A percentile compares a stretch with the other conserved stretches of the same genome.
Evolutionary conservation across 768 basidiomycete species (phyloP).

Genomic region (Polyporus arcularius): DNA sequence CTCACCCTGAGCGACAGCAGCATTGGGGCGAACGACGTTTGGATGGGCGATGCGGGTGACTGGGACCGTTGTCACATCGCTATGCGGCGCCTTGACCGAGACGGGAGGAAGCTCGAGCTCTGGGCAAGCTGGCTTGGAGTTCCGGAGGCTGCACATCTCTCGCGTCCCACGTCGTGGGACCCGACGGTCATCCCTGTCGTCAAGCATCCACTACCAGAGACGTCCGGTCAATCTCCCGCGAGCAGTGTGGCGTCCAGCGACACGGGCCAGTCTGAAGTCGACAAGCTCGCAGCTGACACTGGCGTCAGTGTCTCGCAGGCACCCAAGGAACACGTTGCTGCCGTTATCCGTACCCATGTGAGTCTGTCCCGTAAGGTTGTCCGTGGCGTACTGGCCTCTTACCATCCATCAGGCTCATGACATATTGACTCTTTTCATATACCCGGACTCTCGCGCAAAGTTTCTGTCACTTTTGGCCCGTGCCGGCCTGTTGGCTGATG

Average conservation of each 20-base stretch:
- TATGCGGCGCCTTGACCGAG: conserved; percentile 56
- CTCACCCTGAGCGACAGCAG: conserved; percentile 25
- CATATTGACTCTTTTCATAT: conserved; percentile 63
- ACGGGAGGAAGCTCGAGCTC: conserved; percentile 75
- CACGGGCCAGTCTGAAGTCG: conserved; percentile 17
- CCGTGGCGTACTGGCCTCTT: background rate
- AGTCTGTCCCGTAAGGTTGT: conserved; percentile 28
- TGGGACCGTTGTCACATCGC: conserved; percentile 59
- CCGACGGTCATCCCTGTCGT: conserved; percentile 21
- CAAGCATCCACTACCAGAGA: conserved; percentile 37
- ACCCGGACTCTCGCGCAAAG: conserved; percentile 72
- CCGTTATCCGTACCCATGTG: conserved; percentile 62
- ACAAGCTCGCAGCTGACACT: conserved; percentile 14
- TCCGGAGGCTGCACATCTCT: background rate
- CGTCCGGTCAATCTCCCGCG: conserved; percentile 26
- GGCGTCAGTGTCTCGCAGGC: conserved; percentile 22
- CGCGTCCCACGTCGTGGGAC: conserved; percentile 14
- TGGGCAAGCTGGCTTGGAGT: conserved; percentile 73
- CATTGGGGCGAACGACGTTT: conserved; percentile 35
- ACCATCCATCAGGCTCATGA: conserved; percentile 46
- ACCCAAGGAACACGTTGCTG: conserved; percentile 43
- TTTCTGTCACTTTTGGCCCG: conserved; percentile 57
- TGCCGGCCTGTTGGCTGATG: conserved; percentile 43
- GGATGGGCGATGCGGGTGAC: conserved; percentile 58
- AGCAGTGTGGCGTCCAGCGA: conserved; percentile 32